These are phyloP conservation scores for Pyricularia sp. DNA, from an alignment of 2,329 filamentous ascomycete genomes.

Conservation along the genomic window DNA sequence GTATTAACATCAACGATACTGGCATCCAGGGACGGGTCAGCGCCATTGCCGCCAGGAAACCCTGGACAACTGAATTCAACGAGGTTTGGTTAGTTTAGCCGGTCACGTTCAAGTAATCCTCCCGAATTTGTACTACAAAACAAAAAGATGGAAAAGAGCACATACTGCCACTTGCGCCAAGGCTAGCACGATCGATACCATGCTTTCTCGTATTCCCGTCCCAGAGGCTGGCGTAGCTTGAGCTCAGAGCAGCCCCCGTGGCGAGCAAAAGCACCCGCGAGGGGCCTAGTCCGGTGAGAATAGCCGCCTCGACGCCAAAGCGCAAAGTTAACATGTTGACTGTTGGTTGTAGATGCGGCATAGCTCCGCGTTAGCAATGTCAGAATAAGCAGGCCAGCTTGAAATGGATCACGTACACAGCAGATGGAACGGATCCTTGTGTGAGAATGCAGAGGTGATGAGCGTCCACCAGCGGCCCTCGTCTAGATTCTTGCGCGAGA, in stretches of 20 bases:
- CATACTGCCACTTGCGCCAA: slow-evolving; percentile 14
- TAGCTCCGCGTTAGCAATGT: neutral
- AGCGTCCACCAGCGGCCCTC: slow-evolving; percentile 16
- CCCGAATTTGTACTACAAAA: neutral
- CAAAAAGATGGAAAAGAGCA: neutral
- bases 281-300: slow-evolving; percentile 10
- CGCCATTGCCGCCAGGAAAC: slow-evolving; percentile 12
- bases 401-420: slow-evolving; percentile 1
- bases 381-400: neutral
- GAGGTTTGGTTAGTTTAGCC: neutral
- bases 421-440: slow-evolving; percentile 11
- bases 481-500: slow-evolving; percentile 11
- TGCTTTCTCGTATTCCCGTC: slow-evolving; percentile 8
- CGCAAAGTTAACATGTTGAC: slow-evolving; percentile 15
- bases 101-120: neutral
- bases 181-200: neutral
- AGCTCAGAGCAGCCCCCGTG: slow-evolving; percentile 13
- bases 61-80: slow-evolving; percentile 10
- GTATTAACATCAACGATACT: slow-evolving; percentile 13
- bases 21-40: slow-evolving; percentile 9
- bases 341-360: neutral
- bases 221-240: slow-evolving; percentile 10
- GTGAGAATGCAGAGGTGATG: slow-evolving; percentile 14
- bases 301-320: slow-evolving; percentile 8
- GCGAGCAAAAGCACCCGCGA: slow-evolving; percentile 8